Conservation (phyloP, 1,284 basidiomycete species). For the Puccinia brachypodii region DNA sequence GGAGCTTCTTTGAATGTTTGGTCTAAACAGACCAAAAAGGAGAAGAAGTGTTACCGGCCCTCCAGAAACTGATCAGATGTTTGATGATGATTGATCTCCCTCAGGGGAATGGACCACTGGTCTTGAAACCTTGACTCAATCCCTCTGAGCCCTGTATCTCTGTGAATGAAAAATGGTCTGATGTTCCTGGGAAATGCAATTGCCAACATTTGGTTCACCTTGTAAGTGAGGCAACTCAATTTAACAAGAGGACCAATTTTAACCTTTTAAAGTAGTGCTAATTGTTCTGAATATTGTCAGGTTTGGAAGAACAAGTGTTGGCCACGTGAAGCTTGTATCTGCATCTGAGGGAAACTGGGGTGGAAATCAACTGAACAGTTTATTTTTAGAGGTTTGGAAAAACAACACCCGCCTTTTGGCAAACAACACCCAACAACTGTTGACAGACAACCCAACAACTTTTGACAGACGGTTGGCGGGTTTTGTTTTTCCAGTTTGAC, state of each 20-base stretch:
- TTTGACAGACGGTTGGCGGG: too few species aligned
- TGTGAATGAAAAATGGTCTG: constrained; percentile 12
- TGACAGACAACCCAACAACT: too few species aligned
- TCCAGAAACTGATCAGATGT: constrained; percentile 2
- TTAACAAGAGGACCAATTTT: background rate
- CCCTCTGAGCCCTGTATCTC: constrained; percentile 1
- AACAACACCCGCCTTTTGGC: too few species aligned
- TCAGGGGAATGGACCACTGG: background rate
- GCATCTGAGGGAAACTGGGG: too few species aligned
- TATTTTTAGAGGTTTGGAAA: too few species aligned
- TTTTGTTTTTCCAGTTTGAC: too few species aligned
- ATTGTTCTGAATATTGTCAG: background rate
- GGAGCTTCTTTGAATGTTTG: background rate
- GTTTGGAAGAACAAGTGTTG: constrained; percentile 20
- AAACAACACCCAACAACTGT: too few species aligned
- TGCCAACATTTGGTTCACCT: constrained; percentile 39
- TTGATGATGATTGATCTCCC: background rate
- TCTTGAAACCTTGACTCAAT: background rate
- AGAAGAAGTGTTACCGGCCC: background rate
- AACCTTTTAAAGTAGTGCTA: background rate
- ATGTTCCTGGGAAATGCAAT: constrained; percentile 45
- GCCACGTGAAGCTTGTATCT: too few species aligned
- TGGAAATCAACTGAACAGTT: too few species aligned
- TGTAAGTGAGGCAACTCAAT: constrained; percentile 9
- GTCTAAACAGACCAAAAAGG: background rate